These are phyloP conservation scores for Kuraishia ogatae DNA, from an alignment of 805 yeast species.

Conservation along the genomic window DNA sequence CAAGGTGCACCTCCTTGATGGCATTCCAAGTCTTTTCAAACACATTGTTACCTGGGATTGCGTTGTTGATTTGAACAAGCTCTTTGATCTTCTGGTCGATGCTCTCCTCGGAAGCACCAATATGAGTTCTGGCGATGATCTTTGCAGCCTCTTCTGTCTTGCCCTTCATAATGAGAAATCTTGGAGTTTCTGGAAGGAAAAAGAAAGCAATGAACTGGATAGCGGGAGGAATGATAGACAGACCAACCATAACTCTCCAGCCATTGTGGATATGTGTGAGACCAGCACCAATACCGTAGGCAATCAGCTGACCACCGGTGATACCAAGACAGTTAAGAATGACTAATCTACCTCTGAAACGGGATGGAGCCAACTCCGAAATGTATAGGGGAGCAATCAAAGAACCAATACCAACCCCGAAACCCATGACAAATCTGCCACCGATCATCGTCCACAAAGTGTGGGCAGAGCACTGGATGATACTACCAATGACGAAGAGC, in stretches of 20 bases:
- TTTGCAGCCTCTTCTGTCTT: conserved; percentile 53
- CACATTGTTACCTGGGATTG: conserved; percentile 38
- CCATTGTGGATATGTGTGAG: conserved; percentile 66
- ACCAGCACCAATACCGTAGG: conserved; percentile 92
- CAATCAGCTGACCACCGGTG: conserved; percentile 92
- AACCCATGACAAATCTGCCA: conserved; percentile 91
- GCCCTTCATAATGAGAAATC: conserved; percentile 73
- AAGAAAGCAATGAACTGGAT: conserved; percentile 67
- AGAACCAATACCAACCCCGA: conserved; percentile 94
- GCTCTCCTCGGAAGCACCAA: conserved; percentile 51
- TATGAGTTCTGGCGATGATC: conserved; percentile 58
- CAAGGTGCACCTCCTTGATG: conserved; percentile 51
- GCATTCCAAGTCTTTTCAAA: conserved; percentile 49
- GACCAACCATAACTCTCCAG: conserved; percentile 89
- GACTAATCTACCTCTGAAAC: conserved; percentile 85
- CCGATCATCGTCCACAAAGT: conserved; percentile 85
- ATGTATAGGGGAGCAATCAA: conserved; percentile 91
- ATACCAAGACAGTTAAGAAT: conserved; percentile 82
- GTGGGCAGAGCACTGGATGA: conserved; percentile 73
- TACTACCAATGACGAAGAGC: conserved; percentile 77
- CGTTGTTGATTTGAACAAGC: conserved; percentile 37
- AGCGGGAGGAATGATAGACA: conserved; percentile 82
- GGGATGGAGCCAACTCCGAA: conserved; percentile 85
- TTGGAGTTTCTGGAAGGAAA: conserved; percentile 93
- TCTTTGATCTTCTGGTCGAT: conserved; percentile 65